Evolutionary conservation across 345 rosid genomes (phyloP).

Genomic region (Orychophragmus violaceus): DNA sequence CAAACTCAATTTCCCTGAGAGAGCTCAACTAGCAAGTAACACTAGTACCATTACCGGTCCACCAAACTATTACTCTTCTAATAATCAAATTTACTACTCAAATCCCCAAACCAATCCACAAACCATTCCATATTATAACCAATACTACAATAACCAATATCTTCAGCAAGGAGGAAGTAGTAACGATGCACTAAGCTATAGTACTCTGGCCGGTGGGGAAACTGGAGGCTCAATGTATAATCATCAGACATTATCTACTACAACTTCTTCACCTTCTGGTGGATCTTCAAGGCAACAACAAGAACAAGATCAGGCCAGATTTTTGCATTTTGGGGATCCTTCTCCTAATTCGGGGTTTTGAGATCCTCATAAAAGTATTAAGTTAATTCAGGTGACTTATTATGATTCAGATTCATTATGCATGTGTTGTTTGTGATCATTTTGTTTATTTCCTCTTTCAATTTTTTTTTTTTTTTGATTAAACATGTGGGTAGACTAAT

Average conservation of each 20-base stretch:
- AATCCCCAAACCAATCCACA: constrained; percentile 25
- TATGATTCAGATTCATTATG: constrained; percentile 6
- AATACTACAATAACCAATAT: constrained; percentile 28
- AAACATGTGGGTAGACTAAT: too few relatives aligned
- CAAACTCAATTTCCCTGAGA: constrained; percentile 71
- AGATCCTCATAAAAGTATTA: constrained; percentile 1
- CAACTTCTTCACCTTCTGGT: constrained; percentile 29
- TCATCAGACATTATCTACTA: constrained; percentile 11
- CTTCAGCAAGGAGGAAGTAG: constrained; percentile 22
- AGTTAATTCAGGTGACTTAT: neutral
- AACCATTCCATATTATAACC: constrained; percentile 16
- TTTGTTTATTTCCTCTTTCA: constrained; percentile 18
- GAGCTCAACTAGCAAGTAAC: constrained; percentile 48
- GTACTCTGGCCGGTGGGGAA: constrained; percentile 18
- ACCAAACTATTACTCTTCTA: constrained; percentile 26
- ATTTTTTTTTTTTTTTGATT: constrained; percentile 5
- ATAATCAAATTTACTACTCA: constrained; percentile 23
- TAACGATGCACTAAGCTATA: constrained; percentile 17
- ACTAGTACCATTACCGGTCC: neutral
- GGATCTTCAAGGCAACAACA: constrained; percentile 30
- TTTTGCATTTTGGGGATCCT: constrained; percentile 31
- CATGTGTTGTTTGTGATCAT: constrained; percentile 19
- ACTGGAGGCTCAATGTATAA: constrained; percentile 16
- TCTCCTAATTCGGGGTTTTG: constrained; percentile 28
- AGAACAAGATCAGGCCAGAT: constrained; percentile 21